Evolutionary conservation across 768 basidiomycete species (phyloP).

Genomic region (Boletus huronensis): DNA sequence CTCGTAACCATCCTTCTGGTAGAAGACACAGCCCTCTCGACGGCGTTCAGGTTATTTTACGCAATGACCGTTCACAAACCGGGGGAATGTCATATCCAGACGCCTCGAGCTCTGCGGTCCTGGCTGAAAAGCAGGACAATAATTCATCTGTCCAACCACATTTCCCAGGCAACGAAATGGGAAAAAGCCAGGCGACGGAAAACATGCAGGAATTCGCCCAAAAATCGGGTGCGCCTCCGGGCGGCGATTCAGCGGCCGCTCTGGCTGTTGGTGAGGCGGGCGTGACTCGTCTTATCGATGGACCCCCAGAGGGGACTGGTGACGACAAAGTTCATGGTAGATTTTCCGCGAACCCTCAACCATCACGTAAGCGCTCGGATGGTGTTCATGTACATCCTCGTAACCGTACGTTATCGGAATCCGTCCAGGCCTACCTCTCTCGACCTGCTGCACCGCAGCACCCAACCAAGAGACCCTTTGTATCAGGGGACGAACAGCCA

Average conservation of each 20-base stretch:
- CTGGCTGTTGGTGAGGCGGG: neutral
- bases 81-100: neutral
- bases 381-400: constrained; percentile 26
- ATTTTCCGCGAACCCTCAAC: constrained; percentile 16
- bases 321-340: constrained; percentile 1
- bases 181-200: constrained; percentile 1
- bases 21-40: neutral
- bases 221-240: neutral
- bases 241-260: constrained; percentile 2
- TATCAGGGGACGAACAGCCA: neutral
- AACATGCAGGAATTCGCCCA: neutral
- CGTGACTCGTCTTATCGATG: neutral
- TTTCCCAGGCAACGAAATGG: constrained; percentile 6
- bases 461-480: neutral
- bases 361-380: constrained; percentile 20
- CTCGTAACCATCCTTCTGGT: neutral
- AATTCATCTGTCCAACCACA: neutral
- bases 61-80: neutral
- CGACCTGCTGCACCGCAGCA: constrained; percentile 4
- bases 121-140: neutral
- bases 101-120: neutral
- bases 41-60: neutral
- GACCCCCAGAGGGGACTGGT: neutral
- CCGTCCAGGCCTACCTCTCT: constrained; percentile 47
- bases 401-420: constrained; percentile 43